Evolutionary conservation across 768 basidiomycete genomes (phyloP).

Genomic region (Thelephora aurantiotincta): DNA sequence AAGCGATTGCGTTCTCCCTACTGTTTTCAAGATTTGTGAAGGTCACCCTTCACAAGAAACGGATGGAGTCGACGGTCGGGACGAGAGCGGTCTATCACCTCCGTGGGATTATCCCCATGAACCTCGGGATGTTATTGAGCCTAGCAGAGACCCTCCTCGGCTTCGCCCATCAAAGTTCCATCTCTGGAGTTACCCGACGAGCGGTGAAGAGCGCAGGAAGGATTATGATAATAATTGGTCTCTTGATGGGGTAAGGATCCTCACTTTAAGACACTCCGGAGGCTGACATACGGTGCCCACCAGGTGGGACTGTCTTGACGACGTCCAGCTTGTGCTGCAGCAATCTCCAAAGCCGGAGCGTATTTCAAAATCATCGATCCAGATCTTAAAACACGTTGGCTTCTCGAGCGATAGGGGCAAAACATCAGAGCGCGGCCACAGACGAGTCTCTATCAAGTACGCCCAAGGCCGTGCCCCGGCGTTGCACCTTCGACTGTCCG

Average conservation of each 20-base stretch:
- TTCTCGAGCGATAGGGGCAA: not conserved
- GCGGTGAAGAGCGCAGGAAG: slow-evolving; percentile 41
- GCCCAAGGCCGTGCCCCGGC: not conserved
- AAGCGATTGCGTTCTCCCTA: slow-evolving; percentile 43
- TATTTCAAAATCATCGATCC: not conserved
- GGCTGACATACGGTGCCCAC: not conserved
- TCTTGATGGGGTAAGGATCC: slow-evolving; percentile 47
- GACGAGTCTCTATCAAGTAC: not conserved
- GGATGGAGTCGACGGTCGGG: slow-evolving; percentile 11
- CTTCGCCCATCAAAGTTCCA: slow-evolving; percentile 42
- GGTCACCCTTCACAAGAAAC: slow-evolving; percentile 28
- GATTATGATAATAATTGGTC: slow-evolving; percentile 42
- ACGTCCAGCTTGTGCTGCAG: not conserved
- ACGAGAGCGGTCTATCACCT: slow-evolving; percentile 26
- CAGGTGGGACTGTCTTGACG: not conserved
- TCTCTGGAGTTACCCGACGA: slow-evolving; percentile 37
- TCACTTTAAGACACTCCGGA: not conserved
- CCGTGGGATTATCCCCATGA: slow-evolving; percentile 54
- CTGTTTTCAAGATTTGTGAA: slow-evolving; percentile 42
- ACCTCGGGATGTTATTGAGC: slow-evolving; percentile 45
- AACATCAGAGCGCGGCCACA: not conserved
- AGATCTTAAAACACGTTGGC: not conserved
- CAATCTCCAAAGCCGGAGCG: not conserved
- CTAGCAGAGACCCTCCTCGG: slow-evolving; percentile 52
- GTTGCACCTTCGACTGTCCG: not conserved